Base-by-base conservation (phyloP, 1,284 basidiomycete genomes). In the Fistulina hepatica region DNA sequence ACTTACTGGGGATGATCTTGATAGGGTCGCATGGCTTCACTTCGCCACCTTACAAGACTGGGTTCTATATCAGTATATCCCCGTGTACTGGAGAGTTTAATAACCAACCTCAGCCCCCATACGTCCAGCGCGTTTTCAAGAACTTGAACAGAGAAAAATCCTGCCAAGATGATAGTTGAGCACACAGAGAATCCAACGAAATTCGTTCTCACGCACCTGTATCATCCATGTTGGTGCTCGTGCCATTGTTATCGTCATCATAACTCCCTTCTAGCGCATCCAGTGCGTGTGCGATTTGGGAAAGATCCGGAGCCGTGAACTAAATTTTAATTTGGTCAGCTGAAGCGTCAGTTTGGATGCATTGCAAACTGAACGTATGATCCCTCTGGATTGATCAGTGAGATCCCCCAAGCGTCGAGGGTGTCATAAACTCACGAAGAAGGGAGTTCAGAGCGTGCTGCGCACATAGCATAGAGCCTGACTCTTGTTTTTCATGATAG, bases 261-360 rank as follows among this genome's bases (percentile, higher is more conserved):
- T 76, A 71, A 42, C 65, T 66, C 50, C 69, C 68, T 51, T 82
- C 81, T 8, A 83, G 60, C 6, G 53, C 51, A 53, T 89, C 83
- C 15, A 84, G 63, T 50, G 69, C 64, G 33, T 64, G 65, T 1
- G 86, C 92, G 46, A 94, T 77, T 42, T 76, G 72, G 3, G 89
- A 88, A 2, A 97, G 73, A 65, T 93, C 89, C 19, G 86, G 75
- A 2, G 89, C 77, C 12, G 80, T 77, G 55, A 91, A 93, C 82
- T 88, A 47, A 38, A 39, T 25, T 36, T 46, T 46, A 37, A 44
- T 33, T 41, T 50, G 44, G n/a, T n/a, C n/a, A n/a, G n/a, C n/a
- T n/a, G n/a, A 22, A 45, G 41, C 21, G 13, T 32, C 21, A 35
- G 27, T 15, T 33, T 23, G 33, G 20, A 13, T 5, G 7, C 22